Percentiles rank a stretch among this genome's conserved stretches.
phyloP scores from a whole-genome alignment of 306 rosid genomes.

The Gleditsia sinensis region DNA sequence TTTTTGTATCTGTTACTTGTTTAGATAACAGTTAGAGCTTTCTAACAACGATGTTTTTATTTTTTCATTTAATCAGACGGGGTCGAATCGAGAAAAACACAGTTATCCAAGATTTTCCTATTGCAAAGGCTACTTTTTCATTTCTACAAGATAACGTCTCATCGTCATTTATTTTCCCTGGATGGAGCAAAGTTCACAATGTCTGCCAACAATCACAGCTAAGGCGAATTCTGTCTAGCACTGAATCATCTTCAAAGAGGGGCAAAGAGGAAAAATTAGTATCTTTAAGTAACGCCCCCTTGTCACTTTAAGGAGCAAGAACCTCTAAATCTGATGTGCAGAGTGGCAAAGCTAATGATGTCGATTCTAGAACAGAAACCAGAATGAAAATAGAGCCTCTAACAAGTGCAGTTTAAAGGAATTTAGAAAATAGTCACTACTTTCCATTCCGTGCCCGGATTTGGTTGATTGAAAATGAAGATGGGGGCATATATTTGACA shows the following conservation, averaged over 20 bases:
- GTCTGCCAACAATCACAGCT: conserved; percentile 83
- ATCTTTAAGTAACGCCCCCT: conserved; percentile 38
- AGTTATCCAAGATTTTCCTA: conserved; percentile 55
- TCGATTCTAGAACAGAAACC: conserved; percentile 35
- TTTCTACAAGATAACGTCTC: conserved; percentile 71
- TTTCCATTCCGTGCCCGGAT: not conserved
- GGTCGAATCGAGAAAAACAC: conserved; percentile 73
- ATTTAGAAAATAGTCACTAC: too few relatives aligned
- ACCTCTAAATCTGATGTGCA: conserved; percentile 33
- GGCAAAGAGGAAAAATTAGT: conserved; percentile 35
- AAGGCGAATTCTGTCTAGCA: conserved; percentile 59
- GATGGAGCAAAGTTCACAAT: conserved; percentile 90
- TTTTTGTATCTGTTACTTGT: not conserved
- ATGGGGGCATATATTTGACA: not conserved
- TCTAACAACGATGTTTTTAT: conserved; percentile 31
- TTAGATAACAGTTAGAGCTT: conserved; percentile 11
- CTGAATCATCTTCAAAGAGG: conserved; percentile 60
- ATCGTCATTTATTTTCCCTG: conserved; percentile 63
- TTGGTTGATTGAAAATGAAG: not conserved
- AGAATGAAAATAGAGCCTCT: not conserved
- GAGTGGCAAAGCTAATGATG: conserved; percentile 29
- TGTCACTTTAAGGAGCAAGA: conserved; percentile 39
- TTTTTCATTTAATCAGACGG: conserved; percentile 63
- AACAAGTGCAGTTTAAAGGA: too few relatives aligned
- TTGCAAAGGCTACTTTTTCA: conserved; percentile 75